A percentile compares a stretch with the other conserved stretches of the same genome.
Evolutionary conservation across 306 rosid species (phyloP).

Genomic region (Dryas octopetala): DNA sequence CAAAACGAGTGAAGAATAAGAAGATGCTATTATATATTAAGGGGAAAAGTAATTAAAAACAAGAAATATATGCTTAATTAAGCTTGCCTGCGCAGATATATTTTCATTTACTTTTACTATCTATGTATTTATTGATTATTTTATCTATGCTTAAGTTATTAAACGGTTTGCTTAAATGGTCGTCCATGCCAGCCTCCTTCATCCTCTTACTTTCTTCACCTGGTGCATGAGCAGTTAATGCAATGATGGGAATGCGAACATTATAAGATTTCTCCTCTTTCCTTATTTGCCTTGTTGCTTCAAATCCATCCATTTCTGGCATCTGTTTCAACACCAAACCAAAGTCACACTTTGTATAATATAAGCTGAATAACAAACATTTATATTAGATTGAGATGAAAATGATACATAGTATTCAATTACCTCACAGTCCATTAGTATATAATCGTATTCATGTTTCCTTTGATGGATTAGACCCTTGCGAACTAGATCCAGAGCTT

Average conservation of each 20-base stretch:
- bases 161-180: slow-evolving; percentile 32
- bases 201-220: slow-evolving; percentile 36
- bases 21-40: no score
- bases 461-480: slow-evolving; percentile 29
- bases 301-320: slow-evolving; percentile 65
- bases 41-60: no score
- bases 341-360: neutral
- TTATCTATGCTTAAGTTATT: no score
- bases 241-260: slow-evolving; percentile 64
- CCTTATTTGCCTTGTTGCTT: slow-evolving; percentile 61
- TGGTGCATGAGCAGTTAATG: slow-evolving; percentile 55
- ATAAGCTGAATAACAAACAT: no score
- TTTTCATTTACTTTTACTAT: no score
- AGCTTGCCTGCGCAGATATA: no score
- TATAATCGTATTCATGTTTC: slow-evolving; percentile 47
- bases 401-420: neutral
- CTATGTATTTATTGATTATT: no score
- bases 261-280: slow-evolving; percentile 43
- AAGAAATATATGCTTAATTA: no score
- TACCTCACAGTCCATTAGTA: slow-evolving; percentile 86
- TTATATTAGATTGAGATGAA: no score
- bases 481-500: slow-evolving; percentile 45
- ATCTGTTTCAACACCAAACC: slow-evolving; percentile 38
- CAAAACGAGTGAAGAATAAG: no score
- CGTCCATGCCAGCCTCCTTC: slow-evolving; percentile 61